Conservation (phyloP, 2,329 filamentous ascomycete genomes). For the Cercospora sp. region DNA sequence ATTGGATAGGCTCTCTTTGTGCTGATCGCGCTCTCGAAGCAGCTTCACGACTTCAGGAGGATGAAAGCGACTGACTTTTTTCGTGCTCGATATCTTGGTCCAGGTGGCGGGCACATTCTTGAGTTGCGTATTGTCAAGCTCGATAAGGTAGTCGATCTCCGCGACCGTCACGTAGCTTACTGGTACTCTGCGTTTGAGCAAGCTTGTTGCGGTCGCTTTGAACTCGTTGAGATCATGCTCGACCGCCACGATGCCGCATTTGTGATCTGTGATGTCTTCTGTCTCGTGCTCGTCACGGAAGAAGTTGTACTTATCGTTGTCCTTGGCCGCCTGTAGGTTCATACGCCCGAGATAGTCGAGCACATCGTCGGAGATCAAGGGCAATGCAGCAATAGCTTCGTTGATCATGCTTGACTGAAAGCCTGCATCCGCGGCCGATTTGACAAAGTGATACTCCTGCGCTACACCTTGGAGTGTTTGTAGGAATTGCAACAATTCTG, state of each 20-base stretch:
- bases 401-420: constrained; percentile 72
- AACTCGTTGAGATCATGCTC: constrained; percentile 86
- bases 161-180: constrained; percentile 80
- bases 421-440: constrained; percentile 64
- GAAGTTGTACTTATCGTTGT: constrained; percentile 91
- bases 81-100: constrained; percentile 93
- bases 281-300: constrained; percentile 86
- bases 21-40: constrained; percentile 84
- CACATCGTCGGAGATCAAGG: constrained; percentile 72
- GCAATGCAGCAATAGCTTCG: constrained; percentile 72
- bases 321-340: constrained; percentile 77
- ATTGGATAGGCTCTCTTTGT: constrained; percentile 88
- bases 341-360: constrained; percentile 78
- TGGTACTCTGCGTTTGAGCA: constrained; percentile 65
- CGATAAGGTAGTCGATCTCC: constrained; percentile 92
- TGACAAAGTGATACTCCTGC: constrained; percentile 70
- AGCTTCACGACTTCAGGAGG: constrained; percentile 84
- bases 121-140: constrained; percentile 79
- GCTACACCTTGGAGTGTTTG: constrained; percentile 83
- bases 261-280: constrained; percentile 84
- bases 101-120: constrained; percentile 91
- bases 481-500: constrained; percentile 80
- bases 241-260: constrained; percentile 88
- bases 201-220: constrained; percentile 67
- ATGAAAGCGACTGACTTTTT: constrained; percentile 88